Percentiles rank a stretch among this genome's conserved stretches.
Evolutionary conservation across 1,284 basidiomycete genomes (phyloP).

Genomic region (Binderoboletus segoi): DNA sequence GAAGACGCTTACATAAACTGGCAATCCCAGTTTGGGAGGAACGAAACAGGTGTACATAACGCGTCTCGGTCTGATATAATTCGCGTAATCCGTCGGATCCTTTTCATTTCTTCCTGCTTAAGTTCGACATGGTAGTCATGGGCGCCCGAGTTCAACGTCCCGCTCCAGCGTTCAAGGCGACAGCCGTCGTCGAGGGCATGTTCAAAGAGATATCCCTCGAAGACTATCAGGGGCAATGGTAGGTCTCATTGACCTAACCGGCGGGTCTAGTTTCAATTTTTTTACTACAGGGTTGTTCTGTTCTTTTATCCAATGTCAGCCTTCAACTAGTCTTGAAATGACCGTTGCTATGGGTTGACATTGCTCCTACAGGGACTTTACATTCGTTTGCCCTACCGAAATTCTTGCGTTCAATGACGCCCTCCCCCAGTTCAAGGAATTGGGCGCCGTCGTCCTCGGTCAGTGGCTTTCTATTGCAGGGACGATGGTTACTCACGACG

Average conservation of each 20-base stretch:
- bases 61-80: constrained; percentile 25
- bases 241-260: constrained; percentile 6
- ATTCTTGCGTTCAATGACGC: constrained; percentile 92
- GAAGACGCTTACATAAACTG: too few relatives aligned
- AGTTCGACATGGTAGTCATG: constrained; percentile 47
- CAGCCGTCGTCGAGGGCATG: constrained; percentile 72
- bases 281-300: constrained; percentile 63
- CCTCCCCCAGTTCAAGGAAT: constrained; percentile 68
- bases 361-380: constrained; percentile 61
- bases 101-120: neutral
- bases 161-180: constrained; percentile 76
- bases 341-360: neutral
- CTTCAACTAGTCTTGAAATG: constrained; percentile 14
- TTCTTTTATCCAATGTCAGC: constrained; percentile 82
- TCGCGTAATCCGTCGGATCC: constrained; percentile 1
- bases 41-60: constrained; percentile 30
- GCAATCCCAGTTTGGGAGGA: constrained; percentile 1
- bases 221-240: constrained; percentile 85
- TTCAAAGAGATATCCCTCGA: constrained; percentile 77
- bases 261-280: constrained; percentile 3
- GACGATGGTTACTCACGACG: neutral
- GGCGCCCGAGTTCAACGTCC: constrained; percentile 75
- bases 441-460: constrained; percentile 80
- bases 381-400: constrained; percentile 91
- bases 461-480: constrained; percentile 14